A percentile compares a stretch with the other conserved stretches of the same genome.
Conservation (phyloP, 257 asterid species). For the Solanum peruvianum region DNA sequence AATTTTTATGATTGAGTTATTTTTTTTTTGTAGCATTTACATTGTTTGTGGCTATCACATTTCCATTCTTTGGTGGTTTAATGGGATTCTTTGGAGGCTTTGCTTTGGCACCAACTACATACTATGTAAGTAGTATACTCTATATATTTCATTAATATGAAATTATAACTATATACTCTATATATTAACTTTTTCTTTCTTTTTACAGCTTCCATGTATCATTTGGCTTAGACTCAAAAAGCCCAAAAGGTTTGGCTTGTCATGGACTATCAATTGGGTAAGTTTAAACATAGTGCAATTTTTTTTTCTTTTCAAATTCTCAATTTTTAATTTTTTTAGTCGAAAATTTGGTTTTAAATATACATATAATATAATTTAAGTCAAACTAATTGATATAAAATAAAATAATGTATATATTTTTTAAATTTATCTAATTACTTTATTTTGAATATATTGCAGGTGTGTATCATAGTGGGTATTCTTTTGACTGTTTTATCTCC, state of each 20-base stretch:
- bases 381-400: too few species aligned
- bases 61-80: constrained; percentile 53
- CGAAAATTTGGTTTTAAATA: too few species aligned
- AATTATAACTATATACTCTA: neutral
- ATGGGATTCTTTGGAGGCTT: constrained; percentile 52
- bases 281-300: neutral
- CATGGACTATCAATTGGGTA: constrained; percentile 29
- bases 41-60: constrained; percentile 34
- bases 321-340: too few species aligned
- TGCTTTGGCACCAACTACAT: constrained; percentile 48
- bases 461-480: neutral
- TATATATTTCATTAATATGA: neutral
- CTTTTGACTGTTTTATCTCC: neutral
- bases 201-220: constrained; percentile 24
- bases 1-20: neutral
- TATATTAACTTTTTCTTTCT: neutral
- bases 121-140: constrained; percentile 21
- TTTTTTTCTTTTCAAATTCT: too few species aligned
- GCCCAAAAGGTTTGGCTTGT: constrained; percentile 13
- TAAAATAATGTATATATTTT: neutral
- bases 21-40: constrained; percentile 22
- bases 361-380: too few species aligned
- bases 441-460: neutral
- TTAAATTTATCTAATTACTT: neutral
- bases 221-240: constrained; percentile 21